Base-by-base conservation (phyloP, 176 grass and related monocot genomes). In the Oryza punctata region DNA sequence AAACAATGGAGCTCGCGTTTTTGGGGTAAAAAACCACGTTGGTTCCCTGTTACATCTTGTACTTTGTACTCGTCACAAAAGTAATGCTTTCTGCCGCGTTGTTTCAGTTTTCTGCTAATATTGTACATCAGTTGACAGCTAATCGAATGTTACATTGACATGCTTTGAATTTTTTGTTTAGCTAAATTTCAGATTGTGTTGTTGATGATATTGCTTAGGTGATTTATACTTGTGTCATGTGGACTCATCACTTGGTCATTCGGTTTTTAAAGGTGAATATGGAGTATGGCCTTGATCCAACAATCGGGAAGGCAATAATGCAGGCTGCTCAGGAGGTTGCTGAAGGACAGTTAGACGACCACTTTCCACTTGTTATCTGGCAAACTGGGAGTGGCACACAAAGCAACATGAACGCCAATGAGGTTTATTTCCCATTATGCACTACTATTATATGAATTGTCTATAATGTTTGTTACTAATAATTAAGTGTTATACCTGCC, bases 351-450 rank as follows among this genome's bases (percentile, higher is more conserved):
- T 87, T 96, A 44, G 87, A 94, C 35, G 91, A 99, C 70, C 93
- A 99, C 72, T 99, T 99, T 78, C 97, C 91, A 10, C 97, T 99
- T 75, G 97, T 99, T 73, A 96, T 99, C 70, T 99, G 93, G 96
- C 96, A 99, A 87, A 99, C 96, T 85, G 96, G 96, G 46, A 99
- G 96, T 52, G 96, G 96, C 29, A 99, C 96, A 25, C 96, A 99
- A 81, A 99, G 96, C 91, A 99, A 99, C 89, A 99, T 99, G 96
- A 99, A 99, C 70, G 96, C 96, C 45, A 99, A 99, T 71, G 96
- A 96, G 96, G 96, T 97, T 78, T 71, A 24, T 85, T 43, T 69
- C 19, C 65, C 77, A 78, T 19, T 26, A 75, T 64, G 40, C 40
- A 71, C 32, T 76, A 71, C 32, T 76, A 82, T 41, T 14, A 13